These are phyloP conservation scores for Xylaria arbuscula DNA, from an alignment of 2,329 filamentous ascomycete species.

Conservation along the genomic window DNA sequence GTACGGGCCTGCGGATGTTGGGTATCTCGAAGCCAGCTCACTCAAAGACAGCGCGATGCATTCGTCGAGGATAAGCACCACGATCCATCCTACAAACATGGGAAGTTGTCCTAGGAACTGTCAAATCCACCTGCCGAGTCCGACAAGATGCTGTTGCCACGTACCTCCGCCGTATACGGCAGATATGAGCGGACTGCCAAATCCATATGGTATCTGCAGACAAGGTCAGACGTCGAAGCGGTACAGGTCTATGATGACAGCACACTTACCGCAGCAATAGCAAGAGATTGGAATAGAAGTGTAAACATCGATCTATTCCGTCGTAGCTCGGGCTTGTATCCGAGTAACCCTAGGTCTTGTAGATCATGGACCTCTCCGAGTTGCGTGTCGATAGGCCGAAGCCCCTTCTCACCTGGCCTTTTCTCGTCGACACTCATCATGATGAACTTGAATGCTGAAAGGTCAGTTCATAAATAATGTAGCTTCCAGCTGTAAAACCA, in stretches of 20 bases:
- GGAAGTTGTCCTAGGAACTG: slow-evolving; percentile 58
- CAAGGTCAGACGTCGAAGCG: slow-evolving; percentile 12
- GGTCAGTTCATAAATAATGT: not conserved
- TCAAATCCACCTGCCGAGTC: slow-evolving; percentile 9
- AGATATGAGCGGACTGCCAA: slow-evolving; percentile 53
- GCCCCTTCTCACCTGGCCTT: slow-evolving; percentile 29
- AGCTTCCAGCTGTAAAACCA: not conserved
- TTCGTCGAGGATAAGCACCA: slow-evolving; percentile 64
- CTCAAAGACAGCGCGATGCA: slow-evolving; percentile 62
- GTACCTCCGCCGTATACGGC: slow-evolving; percentile 54
- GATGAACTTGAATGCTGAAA: not conserved
- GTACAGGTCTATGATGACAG: not conserved
- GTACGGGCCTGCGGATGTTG: slow-evolving; percentile 63
- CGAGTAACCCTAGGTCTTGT: slow-evolving; percentile 55
- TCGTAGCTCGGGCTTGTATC: slow-evolving; percentile 67
- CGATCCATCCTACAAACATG: slow-evolving; percentile 68
- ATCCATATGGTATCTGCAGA: slow-evolving; percentile 63
- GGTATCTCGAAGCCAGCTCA: slow-evolving; percentile 63
- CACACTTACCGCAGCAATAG: slow-evolving; percentile 63
- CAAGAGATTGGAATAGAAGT: slow-evolving; percentile 69
- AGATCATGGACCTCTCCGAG: slow-evolving; percentile 43
- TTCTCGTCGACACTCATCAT: slow-evolving; percentile 28
- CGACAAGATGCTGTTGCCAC: slow-evolving; percentile 18
- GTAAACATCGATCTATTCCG: slow-evolving; percentile 70
- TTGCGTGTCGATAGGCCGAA: slow-evolving; percentile 19